Base-by-base conservation (phyloP, 495 filamentous ascomycete species). In the Penicillium paxilli region DNA sequence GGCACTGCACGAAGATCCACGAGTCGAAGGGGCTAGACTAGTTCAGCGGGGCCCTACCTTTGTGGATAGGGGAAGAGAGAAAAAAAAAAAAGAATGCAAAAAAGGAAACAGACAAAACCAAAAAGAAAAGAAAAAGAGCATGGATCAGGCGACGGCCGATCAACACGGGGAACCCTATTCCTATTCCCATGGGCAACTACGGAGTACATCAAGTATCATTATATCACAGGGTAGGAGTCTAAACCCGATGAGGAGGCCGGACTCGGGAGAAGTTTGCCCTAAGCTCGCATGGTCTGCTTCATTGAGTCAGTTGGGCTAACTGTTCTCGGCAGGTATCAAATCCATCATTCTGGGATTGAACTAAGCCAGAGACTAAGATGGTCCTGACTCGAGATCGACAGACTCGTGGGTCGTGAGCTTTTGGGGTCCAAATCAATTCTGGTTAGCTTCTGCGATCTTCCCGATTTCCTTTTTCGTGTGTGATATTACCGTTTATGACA, bases 371-470 rank as follows among this genome's bases (percentile, higher is more conserved):
- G 23, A 7, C 28, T 28, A 16, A 26, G 22, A 7, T 11, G 17
- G 26, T 6, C 46, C 35, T 22, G 46, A 35, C 46, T 22, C 28
- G 32, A 33, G 32, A 49, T 26, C 44, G 44, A 26, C 24, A 47
- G 22, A 47, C 24, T 28, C 44, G 44, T 47, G 44, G 44, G 44
- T 32, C 44, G 24, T 28, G 44, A 28, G 28, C n/a, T n/a, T 49
- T 49, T 49, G 46, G 46, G 46, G 46, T 49, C 46, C 46, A 49
- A 49, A 32, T 28, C 19, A 21, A 49, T n/a, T 10, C 19, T 8
- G 40, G 9, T 21, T 42, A 42, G 40, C 33, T n/a, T 7, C 20
- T 22, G 19, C 5, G 20, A 42, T 42, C 17, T 23, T n/a, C 20
- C 40, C 40, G 40, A 22, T 22, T 42, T 23, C 17, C 20, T 2